A percentile compares a stretch with the other conserved stretches of the same genome.
Evolutionary conservation across 441 rosid genomes (phyloP).

Genomic region (Corymbia calophylla): DNA sequence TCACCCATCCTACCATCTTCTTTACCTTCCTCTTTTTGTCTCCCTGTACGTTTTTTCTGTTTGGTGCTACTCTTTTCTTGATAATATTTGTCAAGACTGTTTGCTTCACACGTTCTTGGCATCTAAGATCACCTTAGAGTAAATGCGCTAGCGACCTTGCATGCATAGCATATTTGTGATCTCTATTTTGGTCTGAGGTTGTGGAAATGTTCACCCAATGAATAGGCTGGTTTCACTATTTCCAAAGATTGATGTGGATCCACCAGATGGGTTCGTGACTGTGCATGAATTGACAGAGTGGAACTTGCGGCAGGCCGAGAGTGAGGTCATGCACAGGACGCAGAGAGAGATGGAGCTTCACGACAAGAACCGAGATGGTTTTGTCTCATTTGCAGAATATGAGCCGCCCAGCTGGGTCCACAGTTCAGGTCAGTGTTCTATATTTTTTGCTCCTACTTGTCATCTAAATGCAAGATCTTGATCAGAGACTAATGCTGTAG

Average conservation of each 20-base stretch:
- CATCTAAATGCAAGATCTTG: background rate
- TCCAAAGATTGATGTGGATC: constrained; percentile 87
- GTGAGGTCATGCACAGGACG: constrained; percentile 71
- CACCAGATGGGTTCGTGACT: constrained; percentile 62
- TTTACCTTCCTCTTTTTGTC: background rate
- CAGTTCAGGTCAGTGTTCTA: constrained; percentile 37
- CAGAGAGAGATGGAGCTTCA: constrained; percentile 86
- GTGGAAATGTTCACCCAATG: background rate
- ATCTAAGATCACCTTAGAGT: background rate
- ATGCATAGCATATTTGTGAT: background rate
- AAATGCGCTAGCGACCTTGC: background rate
- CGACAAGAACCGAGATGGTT: constrained; percentile 78
- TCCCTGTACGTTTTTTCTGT: background rate
- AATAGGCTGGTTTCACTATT: constrained; percentile 67
- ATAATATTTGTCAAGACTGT: background rate
- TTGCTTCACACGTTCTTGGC: background rate
- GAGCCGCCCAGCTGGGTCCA: constrained; percentile 91
- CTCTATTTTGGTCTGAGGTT: background rate
- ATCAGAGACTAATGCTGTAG: background rate
- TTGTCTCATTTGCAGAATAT: constrained; percentile 69
- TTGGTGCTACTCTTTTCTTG: background rate
- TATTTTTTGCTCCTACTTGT: background rate
- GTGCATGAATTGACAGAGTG: constrained; percentile 82
- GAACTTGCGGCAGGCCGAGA: constrained; percentile 61
- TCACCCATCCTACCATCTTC: background rate